Percentiles rank a stretch among this genome's conserved stretches.
phyloP scores from a whole-genome alignment of 495 filamentous ascomycete species.

The Talaromyces borbonicus region DNA sequence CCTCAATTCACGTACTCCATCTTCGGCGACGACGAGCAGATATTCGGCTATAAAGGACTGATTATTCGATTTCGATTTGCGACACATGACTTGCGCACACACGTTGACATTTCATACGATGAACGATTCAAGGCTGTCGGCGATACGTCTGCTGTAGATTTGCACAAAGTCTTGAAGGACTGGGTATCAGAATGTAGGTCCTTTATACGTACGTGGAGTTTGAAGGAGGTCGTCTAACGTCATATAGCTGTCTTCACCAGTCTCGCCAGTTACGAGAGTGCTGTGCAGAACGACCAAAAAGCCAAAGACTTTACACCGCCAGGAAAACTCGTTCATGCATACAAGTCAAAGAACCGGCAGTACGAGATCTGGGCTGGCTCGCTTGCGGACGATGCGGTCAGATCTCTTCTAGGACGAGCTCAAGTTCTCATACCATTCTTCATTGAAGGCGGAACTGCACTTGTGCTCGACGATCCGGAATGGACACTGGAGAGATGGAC shows the following conservation, averaged over 20 bases:
- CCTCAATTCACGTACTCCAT: slow-evolving; percentile 85
- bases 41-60: slow-evolving; percentile 81
- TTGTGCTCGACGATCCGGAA: slow-evolving; percentile 62
- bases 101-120: slow-evolving; percentile 58
- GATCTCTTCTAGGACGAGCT: slow-evolving; percentile 59
- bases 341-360: slow-evolving; percentile 34
- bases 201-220: neutral
- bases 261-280: slow-evolving; percentile 46
- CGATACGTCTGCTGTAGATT: slow-evolving; percentile 58
- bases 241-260: slow-evolving; percentile 43
- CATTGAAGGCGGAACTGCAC: slow-evolving; percentile 77
- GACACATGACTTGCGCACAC: slow-evolving; percentile 70
- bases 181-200: slow-evolving; percentile 56
- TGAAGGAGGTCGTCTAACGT: neutral
- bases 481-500: slow-evolving; percentile 76
- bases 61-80: slow-evolving; percentile 69
- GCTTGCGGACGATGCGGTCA: slow-evolving; percentile 47
- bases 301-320: slow-evolving; percentile 53
- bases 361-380: slow-evolving; percentile 56
- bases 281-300: slow-evolving; percentile 40
- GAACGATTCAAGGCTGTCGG: slow-evolving; percentile 66
- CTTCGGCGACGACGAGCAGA: slow-evolving; percentile 81
- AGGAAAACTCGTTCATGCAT: slow-evolving; percentile 43
- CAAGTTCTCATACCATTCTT: slow-evolving; percentile 79
- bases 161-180: slow-evolving; percentile 53